A percentile compares a stretch with the other conserved stretches of the same genome.
phyloP scores from a whole-genome alignment of 345 rosid species.

The Syzygium oleosum region DNA sequence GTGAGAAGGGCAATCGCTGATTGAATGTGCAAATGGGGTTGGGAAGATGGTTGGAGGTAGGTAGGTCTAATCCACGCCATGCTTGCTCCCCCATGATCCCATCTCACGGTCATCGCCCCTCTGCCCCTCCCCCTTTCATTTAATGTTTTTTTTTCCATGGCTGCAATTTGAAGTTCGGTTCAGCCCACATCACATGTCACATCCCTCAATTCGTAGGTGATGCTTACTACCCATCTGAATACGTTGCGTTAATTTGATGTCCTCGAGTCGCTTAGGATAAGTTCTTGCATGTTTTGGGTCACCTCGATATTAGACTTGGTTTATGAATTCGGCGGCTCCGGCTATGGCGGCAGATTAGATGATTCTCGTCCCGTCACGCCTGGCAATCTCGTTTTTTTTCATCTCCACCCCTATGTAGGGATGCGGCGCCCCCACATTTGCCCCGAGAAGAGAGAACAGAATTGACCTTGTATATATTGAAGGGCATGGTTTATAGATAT shows the following conservation, averaged over 20 bases:
- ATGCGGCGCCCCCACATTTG: neutral
- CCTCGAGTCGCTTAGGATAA: neutral
- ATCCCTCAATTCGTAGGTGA: neutral
- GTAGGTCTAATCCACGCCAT: slow-evolving; percentile 3
- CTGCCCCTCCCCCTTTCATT: neutral
- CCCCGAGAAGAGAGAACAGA: neutral
- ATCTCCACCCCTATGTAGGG: neutral
- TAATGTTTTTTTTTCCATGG: neutral
- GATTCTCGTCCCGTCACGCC: neutral
- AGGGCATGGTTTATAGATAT: neutral
- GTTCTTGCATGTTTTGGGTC: neutral
- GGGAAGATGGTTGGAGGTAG: neutral
- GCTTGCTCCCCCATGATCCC: neutral
- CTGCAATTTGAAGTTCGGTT: neutral
- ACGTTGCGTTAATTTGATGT: neutral
- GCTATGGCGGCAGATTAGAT: neutral
- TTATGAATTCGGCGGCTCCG: neutral
- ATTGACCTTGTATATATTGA: neutral
- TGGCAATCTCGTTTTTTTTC: neutral
- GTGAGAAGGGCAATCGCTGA: neutral
- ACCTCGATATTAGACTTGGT: neutral
- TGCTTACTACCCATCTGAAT: neutral
- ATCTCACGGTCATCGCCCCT: neutral
- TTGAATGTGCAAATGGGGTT: neutral
- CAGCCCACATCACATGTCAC: too few species aligned